phyloP scores from a whole-genome alignment of 163 green algal genomes.

The Trebouxiophyceae sp. region DNA sequence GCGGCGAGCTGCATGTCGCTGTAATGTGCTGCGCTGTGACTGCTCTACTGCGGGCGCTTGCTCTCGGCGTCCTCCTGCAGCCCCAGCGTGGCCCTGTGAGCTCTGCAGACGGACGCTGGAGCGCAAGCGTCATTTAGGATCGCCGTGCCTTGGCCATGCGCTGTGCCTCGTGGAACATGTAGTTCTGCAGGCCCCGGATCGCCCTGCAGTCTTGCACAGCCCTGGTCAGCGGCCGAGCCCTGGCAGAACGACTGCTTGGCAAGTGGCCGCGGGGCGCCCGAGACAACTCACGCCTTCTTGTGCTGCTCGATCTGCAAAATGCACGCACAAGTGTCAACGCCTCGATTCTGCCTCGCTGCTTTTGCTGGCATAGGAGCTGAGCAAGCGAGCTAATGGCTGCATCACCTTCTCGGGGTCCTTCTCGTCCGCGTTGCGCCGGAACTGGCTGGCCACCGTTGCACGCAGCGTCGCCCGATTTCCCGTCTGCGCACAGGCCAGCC shows the following conservation, averaged over 20 bases:
- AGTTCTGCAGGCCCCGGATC: conserved; percentile 45
- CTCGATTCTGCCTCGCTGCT: neutral
- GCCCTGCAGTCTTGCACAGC: no score
- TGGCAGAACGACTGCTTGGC: no score
- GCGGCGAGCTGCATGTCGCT: neutral
- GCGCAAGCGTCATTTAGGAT: neutral
- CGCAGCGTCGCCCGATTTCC: conserved; percentile 26
- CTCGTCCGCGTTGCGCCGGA: conserved; percentile 30
- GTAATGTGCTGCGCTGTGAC: neutral
- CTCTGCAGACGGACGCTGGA: neutral
- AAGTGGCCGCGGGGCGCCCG: neutral
- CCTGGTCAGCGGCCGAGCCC: no score
- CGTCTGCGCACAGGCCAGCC: conserved; percentile 3
- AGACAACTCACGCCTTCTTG: conserved; percentile 31
- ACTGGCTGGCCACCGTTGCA: conserved; percentile 26
- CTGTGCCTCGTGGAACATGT: conserved; percentile 54
- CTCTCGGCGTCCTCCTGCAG: neutral
- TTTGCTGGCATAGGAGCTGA: neutral
- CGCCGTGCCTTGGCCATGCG: conserved; percentile 32
- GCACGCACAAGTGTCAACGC: neutral
- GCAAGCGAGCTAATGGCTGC: no score
- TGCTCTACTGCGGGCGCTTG: neutral
- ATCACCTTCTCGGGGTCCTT: conserved; percentile 40
- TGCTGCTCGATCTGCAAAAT: conserved; percentile 36
- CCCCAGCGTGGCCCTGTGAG: neutral